Evolutionary conservation across 2,329 filamentous ascomycete species (phyloP).

Genomic region (Aureobasidium sp.): DNA sequence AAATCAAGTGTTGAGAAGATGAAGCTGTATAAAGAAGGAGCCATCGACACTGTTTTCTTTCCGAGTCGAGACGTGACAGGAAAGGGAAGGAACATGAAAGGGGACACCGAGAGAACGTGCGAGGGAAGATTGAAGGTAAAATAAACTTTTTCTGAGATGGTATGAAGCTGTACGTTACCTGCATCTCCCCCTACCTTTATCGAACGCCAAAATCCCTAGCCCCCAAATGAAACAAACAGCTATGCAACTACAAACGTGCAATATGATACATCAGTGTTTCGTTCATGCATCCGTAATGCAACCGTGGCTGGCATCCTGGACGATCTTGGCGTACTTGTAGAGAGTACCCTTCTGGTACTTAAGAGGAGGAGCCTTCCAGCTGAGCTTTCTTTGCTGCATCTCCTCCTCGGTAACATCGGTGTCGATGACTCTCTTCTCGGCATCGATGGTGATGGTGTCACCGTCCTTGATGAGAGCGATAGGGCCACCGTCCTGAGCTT

Average conservation of each 20-base stretch:
- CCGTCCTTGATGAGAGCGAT: slow-evolving; percentile 77
- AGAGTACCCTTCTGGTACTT: slow-evolving; percentile 55
- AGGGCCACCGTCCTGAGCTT: slow-evolving; percentile 81
- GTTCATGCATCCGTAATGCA: slow-evolving; percentile 48
- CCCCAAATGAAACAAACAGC: background rate
- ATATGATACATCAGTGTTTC: background rate
- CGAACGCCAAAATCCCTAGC: slow-evolving; percentile 8
- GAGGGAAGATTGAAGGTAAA: background rate
- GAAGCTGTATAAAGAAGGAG: background rate
- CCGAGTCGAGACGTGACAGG: background rate
- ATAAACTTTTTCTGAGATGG: slow-evolving; percentile 5
- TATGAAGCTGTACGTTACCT: slow-evolving; percentile 15
- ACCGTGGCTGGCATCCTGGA: slow-evolving; percentile 52
- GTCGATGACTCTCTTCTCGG: slow-evolving; percentile 61
- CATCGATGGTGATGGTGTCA: slow-evolving; percentile 80
- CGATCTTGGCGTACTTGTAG: slow-evolving; percentile 52
- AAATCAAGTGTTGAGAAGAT: too few species aligned
- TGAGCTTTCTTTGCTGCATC: slow-evolving; percentile 43
- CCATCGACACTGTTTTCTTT: background rate
- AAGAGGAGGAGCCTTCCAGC: slow-evolving; percentile 46
- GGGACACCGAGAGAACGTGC: background rate
- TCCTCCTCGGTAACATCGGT: slow-evolving; percentile 61
- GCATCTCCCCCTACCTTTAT: slow-evolving; percentile 10
- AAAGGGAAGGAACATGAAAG: background rate
- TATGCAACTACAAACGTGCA: slow-evolving; percentile 8